A percentile compares a stretch with the other conserved stretches of the same genome.
Evolutionary conservation across 371 early-diverging fungal species (phyloP).

Genomic region (Dipsacomyces acuminosporus): DNA sequence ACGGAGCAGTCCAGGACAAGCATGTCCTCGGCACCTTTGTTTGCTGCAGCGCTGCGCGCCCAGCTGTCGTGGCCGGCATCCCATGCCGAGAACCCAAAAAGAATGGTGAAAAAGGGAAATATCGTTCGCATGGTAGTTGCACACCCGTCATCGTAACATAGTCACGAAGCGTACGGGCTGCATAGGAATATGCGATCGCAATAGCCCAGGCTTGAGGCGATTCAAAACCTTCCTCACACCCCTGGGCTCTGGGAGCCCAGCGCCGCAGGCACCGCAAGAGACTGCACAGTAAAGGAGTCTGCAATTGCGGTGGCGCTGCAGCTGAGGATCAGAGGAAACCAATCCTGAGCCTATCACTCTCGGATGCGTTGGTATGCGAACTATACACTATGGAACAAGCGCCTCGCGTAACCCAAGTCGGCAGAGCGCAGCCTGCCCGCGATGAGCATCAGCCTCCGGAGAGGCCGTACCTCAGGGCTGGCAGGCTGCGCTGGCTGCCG

Average conservation of each 20-base stretch:
- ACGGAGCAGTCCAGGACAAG: too few relatives aligned
- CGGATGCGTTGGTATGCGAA: conserved; percentile 39
- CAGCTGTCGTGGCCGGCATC: too few relatives aligned
- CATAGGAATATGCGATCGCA: conserved; percentile 43
- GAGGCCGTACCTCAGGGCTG: background rate
- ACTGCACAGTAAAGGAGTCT: conserved; percentile 1
- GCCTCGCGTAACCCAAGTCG: conserved; percentile 15
- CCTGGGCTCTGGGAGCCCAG: too few relatives aligned
- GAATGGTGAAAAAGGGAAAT: conserved; percentile 2
- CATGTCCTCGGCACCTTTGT: too few relatives aligned
- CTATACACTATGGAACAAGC: conserved; percentile 24
- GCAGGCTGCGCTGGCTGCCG: too few relatives aligned
- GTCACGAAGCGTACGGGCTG: conserved; percentile 26
- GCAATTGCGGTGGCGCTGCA: background rate
- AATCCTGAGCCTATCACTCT: conserved; percentile 29
- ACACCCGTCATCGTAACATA: conserved; percentile 38
- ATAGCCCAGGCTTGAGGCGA: conserved; percentile 22
- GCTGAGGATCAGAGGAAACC: background rate
- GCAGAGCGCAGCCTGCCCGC: background rate
- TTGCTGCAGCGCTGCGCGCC: too few relatives aligned
- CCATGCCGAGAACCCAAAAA: background rate
- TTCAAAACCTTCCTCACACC: background rate
- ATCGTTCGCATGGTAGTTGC: conserved; percentile 41
- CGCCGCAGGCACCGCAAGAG: background rate
- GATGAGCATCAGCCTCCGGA: background rate